Percentiles rank a stretch among this genome's conserved stretches.
Evolutionary conservation across 306 rosid genomes (phyloP).

Genomic region (Medicago arabica): DNA sequence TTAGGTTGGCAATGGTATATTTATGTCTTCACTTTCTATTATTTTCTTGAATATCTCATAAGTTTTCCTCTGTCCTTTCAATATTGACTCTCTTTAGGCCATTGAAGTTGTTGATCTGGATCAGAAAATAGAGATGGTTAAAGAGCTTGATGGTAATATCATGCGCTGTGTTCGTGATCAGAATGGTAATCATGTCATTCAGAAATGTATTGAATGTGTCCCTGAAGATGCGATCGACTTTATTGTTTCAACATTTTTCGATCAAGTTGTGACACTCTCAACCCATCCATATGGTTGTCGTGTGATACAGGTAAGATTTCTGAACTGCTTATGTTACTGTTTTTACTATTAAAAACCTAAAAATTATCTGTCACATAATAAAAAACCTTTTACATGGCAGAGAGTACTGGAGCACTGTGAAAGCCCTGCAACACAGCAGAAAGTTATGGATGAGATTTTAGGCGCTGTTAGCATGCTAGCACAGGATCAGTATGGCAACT

Average conservation of each 20-base stretch:
- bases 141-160: constrained; percentile 84
- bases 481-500: constrained; percentile 97
- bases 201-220: constrained; percentile 89
- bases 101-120: constrained; percentile 97
- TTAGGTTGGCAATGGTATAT: constrained; percentile 5
- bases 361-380: constrained; percentile 2
- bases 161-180: constrained; percentile 99
- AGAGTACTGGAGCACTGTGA: constrained; percentile 92
- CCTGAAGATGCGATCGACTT: constrained; percentile 65
- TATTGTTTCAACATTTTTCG: constrained; percentile 85
- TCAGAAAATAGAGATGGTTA: constrained; percentile 90
- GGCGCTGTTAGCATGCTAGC: constrained; percentile 66
- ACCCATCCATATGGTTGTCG: constrained; percentile 99
- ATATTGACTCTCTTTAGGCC: constrained; percentile 57
- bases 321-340: constrained; percentile 4
- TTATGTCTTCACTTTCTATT: constrained; percentile 1
- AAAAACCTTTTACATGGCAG: constrained; percentile 52
- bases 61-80: neutral
- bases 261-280: constrained; percentile 88
- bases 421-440: constrained; percentile 69
- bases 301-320: constrained; percentile 74
- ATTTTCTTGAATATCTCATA: constrained; percentile 21
- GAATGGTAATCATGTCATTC: constrained; percentile 96
- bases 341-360: constrained; percentile 1
- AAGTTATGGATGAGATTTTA: constrained; percentile 82